Evolutionary conservation across 345 rosid genomes (phyloP).

Genomic region (Schrenkiella parvula): DNA sequence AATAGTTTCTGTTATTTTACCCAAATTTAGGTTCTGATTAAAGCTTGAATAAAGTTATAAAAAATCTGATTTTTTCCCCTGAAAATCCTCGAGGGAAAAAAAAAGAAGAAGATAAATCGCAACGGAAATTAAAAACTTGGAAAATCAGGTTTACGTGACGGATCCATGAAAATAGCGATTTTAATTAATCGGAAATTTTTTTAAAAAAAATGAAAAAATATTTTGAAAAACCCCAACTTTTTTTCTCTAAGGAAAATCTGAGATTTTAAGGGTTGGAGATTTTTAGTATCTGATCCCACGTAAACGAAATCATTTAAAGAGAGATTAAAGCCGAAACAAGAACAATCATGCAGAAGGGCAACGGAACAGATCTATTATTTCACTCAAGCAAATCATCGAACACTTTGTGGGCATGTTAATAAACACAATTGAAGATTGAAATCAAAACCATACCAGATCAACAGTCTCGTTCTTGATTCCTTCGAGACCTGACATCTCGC

Average conservation of each 20-base stretch:
- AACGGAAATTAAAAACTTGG: neutral
- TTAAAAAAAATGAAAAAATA: neutral
- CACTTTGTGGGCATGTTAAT: slow-evolving; percentile 19
- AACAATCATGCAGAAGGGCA: slow-evolving; percentile 21
- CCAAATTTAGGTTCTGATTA: neutral
- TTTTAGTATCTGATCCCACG: slow-evolving; percentile 11
- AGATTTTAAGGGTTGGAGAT: neutral
- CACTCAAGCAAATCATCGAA: slow-evolving; percentile 33
- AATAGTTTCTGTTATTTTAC: neutral
- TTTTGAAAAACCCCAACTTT: neutral
- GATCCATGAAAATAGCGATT: neutral
- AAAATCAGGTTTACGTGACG: neutral
- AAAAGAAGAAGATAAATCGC: too few species aligned
- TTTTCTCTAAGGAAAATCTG: neutral
- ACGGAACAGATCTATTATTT: slow-evolving; percentile 19
- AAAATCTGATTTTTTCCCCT: neutral
- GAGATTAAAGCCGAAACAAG: neutral
- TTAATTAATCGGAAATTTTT: neutral
- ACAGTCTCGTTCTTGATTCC: slow-evolving; percentile 64
- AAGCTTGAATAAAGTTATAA: neutral
- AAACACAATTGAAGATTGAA: neutral
- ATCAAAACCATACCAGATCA: slow-evolving; percentile 44
- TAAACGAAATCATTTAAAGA: neutral
- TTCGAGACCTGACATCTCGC: slow-evolving; percentile 46
- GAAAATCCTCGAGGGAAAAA: too few species aligned